Conservation (phyloP, 371 early-diverging fungal species). For the Umbelopsis sp. region DNA sequence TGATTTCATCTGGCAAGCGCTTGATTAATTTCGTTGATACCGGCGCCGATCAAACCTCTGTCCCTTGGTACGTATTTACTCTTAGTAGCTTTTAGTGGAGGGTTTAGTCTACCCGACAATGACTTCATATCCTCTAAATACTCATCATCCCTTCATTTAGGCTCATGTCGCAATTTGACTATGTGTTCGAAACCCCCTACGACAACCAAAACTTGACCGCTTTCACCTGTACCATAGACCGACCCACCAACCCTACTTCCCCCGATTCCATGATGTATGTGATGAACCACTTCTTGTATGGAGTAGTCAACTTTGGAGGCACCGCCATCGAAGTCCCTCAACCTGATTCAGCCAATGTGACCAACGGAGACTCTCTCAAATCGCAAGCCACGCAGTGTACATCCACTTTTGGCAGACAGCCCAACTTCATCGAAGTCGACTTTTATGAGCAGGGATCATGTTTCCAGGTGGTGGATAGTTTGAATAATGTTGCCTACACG, state of each 20-base stretch:
- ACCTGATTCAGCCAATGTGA: conserved; percentile 47
- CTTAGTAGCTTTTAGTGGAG: neutral
- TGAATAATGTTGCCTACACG: conserved; percentile 67
- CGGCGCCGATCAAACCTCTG: conserved; percentile 50
- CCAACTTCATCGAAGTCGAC: conserved; percentile 78
- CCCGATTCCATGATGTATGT: conserved; percentile 55
- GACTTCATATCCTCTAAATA: neutral
- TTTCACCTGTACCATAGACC: conserved; percentile 54
- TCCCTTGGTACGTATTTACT: conserved; percentile 60
- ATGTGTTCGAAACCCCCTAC: conserved; percentile 65
- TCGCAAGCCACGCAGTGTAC: conserved; percentile 49
- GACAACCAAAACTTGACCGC: conserved; percentile 41
- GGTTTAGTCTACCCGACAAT: neutral
- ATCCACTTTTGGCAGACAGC: conserved; percentile 52
- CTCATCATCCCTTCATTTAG: conserved; percentile 28
- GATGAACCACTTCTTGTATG: conserved; percentile 64
- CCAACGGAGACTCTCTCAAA: conserved; percentile 50
- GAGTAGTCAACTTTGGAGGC: conserved; percentile 35
- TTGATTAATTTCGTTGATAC: conserved; percentile 68
- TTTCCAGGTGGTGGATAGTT: conserved; percentile 55
- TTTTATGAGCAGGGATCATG: conserved; percentile 71
- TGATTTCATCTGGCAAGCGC: conserved; percentile 69
- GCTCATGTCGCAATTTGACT: conserved; percentile 57
- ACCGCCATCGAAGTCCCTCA: conserved; percentile 53
- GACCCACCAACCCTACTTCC: conserved; percentile 46